phyloP scores from a whole-genome alignment of 148 eudicot genomes.

The Vaccinium corymbosum region DNA sequence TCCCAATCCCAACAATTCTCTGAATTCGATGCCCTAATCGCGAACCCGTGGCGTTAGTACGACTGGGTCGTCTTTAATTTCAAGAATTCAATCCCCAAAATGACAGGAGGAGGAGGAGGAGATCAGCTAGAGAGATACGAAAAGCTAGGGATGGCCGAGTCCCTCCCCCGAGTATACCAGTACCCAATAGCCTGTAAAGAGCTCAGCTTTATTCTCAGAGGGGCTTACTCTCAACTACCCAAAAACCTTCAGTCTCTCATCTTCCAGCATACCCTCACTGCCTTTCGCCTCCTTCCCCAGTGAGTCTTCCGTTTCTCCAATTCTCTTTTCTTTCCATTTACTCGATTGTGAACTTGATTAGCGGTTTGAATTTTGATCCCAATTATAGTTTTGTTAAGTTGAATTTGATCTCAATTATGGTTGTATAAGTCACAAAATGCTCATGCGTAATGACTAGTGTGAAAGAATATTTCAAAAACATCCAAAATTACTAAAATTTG shows the following conservation, averaged over 20 bases:
- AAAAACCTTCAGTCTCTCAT: slow-evolving; percentile 70
- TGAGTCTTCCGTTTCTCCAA: slow-evolving; percentile 25
- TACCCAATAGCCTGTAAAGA: slow-evolving; percentile 61
- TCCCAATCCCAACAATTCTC: not conserved
- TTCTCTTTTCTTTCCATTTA: not conserved
- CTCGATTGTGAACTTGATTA: not conserved
- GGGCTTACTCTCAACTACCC: slow-evolving; percentile 45
- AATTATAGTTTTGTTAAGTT: not conserved
- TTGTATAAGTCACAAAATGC: not conserved
- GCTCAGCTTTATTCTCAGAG: slow-evolving; percentile 55
- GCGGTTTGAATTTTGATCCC: not conserved
- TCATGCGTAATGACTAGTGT: no score
- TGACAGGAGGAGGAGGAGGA: not conserved
- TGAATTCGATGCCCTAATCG: not conserved
- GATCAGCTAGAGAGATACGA: slow-evolving; percentile 44
- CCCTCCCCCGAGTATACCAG: slow-evolving; percentile 33
- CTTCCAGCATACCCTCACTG: slow-evolving; percentile 57
- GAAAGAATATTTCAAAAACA: no score
- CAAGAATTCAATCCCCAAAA: not conserved
- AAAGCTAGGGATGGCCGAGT: slow-evolving; percentile 40
- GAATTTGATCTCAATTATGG: not conserved
- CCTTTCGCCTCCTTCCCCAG: slow-evolving; percentile 74
- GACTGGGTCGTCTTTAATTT: not conserved
- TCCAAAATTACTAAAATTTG: no score
- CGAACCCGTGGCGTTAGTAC: not conserved